A percentile compares a stretch with the other conserved stretches of the same genome.
phyloP scores from a whole-genome alignment of 1,139 yeast genomes.

The Taiozyma sp. region DNA sequence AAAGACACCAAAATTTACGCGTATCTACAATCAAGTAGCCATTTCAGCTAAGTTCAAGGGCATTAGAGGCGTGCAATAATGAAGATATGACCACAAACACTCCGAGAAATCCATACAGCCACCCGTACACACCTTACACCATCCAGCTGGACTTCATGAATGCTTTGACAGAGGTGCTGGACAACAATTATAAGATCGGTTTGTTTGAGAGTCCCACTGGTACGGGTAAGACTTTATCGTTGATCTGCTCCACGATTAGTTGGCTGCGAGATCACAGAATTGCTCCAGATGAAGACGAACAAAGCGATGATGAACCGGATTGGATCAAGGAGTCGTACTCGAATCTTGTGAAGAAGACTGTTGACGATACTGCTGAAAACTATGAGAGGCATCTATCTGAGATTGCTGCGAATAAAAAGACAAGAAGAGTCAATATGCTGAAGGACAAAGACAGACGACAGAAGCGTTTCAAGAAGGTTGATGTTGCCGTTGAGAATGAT shows the following conservation, averaged over 20 bases:
- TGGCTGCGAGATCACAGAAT: slow-evolving; percentile 70
- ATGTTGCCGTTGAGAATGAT: slow-evolving; percentile 18
- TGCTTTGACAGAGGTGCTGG: slow-evolving; percentile 59
- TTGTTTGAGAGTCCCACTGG: slow-evolving; percentile 95
- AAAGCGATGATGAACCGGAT: slow-evolving; percentile 51
- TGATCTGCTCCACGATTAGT: slow-evolving; percentile 80
- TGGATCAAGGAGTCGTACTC: slow-evolving; percentile 49
- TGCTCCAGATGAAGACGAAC: slow-evolving; percentile 22
- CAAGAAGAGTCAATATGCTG: slow-evolving; percentile 13
- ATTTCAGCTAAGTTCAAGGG: not conserved
- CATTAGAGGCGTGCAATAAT: not conserved
- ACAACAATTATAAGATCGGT: slow-evolving; percentile 59
- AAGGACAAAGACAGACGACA: slow-evolving; percentile 4
- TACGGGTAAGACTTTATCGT: slow-evolving; percentile 84
- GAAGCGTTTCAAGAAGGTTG: slow-evolving; percentile 17
- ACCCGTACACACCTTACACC: slow-evolving; percentile 77
- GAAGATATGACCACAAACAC: not conserved
- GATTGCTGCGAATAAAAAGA: slow-evolving; percentile 13
- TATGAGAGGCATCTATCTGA: slow-evolving; percentile 34
- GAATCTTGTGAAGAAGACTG: slow-evolving; percentile 28
- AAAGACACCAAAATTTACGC: not conserved
- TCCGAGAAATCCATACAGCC: slow-evolving; percentile 37
- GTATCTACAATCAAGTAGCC: no score
- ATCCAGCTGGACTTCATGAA: slow-evolving; percentile 79
- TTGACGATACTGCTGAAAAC: slow-evolving; percentile 29